phyloP scores from a whole-genome alignment of 257 asterid species.

The Scutellaria minor region DNA sequence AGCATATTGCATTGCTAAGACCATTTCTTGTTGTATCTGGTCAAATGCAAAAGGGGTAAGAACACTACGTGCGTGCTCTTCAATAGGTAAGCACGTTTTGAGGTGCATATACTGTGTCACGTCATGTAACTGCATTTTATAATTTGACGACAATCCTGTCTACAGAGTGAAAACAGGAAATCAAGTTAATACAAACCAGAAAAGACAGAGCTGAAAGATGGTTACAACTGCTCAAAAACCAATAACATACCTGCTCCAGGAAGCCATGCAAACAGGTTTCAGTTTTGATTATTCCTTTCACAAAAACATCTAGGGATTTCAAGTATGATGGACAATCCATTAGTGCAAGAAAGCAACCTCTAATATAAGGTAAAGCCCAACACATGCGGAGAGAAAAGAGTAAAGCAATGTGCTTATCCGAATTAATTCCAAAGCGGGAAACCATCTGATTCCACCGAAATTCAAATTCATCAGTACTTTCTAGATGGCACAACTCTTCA shows the following conservation, averaged over 20 bases:
- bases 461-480: slow-evolving; percentile 63
- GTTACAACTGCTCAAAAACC: slow-evolving; percentile 10
- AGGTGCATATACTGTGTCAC: slow-evolving; percentile 53
- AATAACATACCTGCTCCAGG: slow-evolving; percentile 57
- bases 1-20: slow-evolving; percentile 62
- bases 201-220: not conserved
- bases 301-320: slow-evolving; percentile 46
- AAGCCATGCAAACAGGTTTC: slow-evolving; percentile 61
- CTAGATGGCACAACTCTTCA: slow-evolving; percentile 53
- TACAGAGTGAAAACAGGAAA: slow-evolving; percentile 39
- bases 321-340: slow-evolving; percentile 53
- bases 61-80: slow-evolving; percentile 59
- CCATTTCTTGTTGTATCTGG: slow-evolving; percentile 56
- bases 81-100: slow-evolving; percentile 64
- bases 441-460: slow-evolving; percentile 68
- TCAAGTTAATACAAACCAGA: slow-evolving; percentile 9
- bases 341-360: slow-evolving; percentile 66
- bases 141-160: slow-evolving; percentile 46
- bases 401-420: slow-evolving; percentile 63
- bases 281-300: slow-evolving; percentile 47
- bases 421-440: slow-evolving; percentile 52
- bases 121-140: slow-evolving; percentile 47
- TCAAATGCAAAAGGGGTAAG: slow-evolving; percentile 62
- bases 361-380: slow-evolving; percentile 63
- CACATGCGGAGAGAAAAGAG: slow-evolving; percentile 54